These are phyloP conservation scores for Leptomonas pyrrhocoris DNA, from an alignment of 208 protist species.

Conservation along the genomic window DNA sequence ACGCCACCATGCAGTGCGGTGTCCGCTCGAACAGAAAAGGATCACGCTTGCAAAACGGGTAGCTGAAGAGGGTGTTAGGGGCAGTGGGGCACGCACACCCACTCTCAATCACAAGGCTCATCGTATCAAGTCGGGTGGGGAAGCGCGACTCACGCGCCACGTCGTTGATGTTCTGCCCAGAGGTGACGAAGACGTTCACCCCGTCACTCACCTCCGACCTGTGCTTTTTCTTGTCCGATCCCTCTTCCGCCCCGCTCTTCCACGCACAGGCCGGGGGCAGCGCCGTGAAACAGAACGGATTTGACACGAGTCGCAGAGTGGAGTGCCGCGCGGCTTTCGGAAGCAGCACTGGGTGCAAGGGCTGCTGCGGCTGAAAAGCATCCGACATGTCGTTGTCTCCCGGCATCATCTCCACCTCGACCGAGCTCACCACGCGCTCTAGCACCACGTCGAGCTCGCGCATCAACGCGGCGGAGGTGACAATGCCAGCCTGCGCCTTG, in stretches of 20 bases:
- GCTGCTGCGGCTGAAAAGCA: slow-evolving; percentile 92
- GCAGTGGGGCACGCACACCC: slow-evolving; percentile 89
- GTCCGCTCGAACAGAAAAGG: slow-evolving; percentile 81
- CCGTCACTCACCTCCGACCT: slow-evolving; percentile 15
- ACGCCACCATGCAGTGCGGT: slow-evolving; percentile 89
- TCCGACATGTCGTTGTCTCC: slow-evolving; percentile 90
- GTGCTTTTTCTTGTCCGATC: slow-evolving; percentile 19
- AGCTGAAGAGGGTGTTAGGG: slow-evolving; percentile 93
- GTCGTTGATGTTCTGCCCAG: slow-evolving; percentile 90
- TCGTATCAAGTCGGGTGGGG: slow-evolving; percentile 59
- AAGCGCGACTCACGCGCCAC: slow-evolving; percentile 74
- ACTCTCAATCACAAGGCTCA: slow-evolving; percentile 73
- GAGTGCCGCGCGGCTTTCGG: slow-evolving; percentile 69
- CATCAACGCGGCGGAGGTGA: slow-evolving; percentile 77
- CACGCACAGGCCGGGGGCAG: slow-evolving; percentile 18
- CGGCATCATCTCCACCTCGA: slow-evolving; percentile 93
- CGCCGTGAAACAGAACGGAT: slow-evolving; percentile 80
- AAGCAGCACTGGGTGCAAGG: slow-evolving; percentile 87
- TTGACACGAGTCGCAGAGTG: slow-evolving; percentile 79
- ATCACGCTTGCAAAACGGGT: slow-evolving; percentile 84
- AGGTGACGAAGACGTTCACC: slow-evolving; percentile 72
- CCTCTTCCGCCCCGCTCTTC: background rate
- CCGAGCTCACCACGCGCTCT: slow-evolving; percentile 51
- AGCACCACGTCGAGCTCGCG: slow-evolving; percentile 74
- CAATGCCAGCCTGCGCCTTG: slow-evolving; percentile 38